Conservation (phyloP, 805 yeast genomes). For the Yamadazyma nakazawae region DNA sequence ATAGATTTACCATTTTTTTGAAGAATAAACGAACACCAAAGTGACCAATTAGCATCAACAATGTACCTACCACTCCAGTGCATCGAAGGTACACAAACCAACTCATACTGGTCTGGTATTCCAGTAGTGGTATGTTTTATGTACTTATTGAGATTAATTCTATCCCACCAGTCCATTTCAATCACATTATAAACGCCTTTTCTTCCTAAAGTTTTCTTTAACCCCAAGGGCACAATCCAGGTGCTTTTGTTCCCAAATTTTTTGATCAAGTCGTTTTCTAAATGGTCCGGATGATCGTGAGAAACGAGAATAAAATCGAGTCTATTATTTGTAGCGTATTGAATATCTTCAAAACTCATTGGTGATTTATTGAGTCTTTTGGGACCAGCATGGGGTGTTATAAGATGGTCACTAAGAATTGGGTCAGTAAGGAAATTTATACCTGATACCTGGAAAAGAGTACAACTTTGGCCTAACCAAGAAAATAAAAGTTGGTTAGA, state of each 20-base stretch:
- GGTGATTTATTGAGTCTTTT: constrained; percentile 81
- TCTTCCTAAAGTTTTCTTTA: constrained; percentile 54
- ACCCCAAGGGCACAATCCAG: constrained; percentile 89
- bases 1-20: constrained; percentile 65
- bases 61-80: constrained; percentile 93
- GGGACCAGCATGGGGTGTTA: constrained; percentile 71
- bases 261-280: constrained; percentile 61
- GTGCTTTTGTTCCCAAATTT: constrained; percentile 52
- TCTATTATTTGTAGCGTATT: constrained; percentile 51
- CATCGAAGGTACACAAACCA: constrained; percentile 91
- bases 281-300: constrained; percentile 95
- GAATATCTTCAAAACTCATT: constrained; percentile 53
- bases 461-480: constrained; percentile 94
- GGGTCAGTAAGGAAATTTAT: constrained; percentile 87
- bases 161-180: constrained; percentile 95
- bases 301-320: constrained; percentile 72
- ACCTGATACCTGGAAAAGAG: constrained; percentile 65
- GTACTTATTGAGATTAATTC: constrained; percentile 33
- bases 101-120: constrained; percentile 55
- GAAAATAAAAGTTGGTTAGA: constrained; percentile 60
- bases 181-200: constrained; percentile 59
- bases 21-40: constrained; percentile 88
- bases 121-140: constrained; percentile 25
- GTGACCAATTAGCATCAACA: constrained; percentile 72
- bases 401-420: constrained; percentile 61